Evolutionary conservation across 2,329 filamentous ascomycete species (phyloP).

Genomic region (Pseudocercospora pini-densiflorae): DNA sequence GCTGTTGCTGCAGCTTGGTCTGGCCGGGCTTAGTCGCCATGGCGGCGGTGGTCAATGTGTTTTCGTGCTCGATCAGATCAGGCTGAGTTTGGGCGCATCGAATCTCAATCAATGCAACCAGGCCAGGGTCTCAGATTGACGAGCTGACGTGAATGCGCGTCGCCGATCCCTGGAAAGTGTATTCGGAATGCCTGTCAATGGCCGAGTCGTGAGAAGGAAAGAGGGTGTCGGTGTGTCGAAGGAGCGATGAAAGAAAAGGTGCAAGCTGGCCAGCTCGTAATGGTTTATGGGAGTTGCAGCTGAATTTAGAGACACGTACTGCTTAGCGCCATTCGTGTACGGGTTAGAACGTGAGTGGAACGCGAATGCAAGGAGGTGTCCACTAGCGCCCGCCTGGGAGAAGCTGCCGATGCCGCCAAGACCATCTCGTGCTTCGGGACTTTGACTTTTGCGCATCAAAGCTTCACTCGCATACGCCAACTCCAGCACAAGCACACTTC

Average conservation of each 20-base stretch:
- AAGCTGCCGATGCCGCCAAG: no score
- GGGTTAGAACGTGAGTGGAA: neutral
- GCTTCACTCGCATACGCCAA: neutral
- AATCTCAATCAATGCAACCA: neutral
- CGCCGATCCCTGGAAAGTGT: neutral
- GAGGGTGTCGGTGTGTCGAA: neutral
- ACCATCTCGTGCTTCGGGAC: no score
- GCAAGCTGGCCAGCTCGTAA: neutral
- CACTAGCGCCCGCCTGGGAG: neutral
- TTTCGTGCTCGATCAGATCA: neutral
- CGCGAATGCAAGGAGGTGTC: neutral
- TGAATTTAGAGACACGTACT: constrained; percentile 2
- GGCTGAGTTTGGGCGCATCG: constrained; percentile 1
- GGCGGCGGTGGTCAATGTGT: constrained; percentile 4
- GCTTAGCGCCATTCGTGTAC: neutral
- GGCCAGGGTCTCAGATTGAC: neutral
- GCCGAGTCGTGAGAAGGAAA: constrained; percentile 8
- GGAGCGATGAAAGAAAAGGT: neutral
- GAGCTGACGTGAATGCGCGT: neutral
- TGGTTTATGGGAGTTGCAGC: neutral
- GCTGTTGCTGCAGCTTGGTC: constrained; percentile 21
- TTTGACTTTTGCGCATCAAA: neutral
- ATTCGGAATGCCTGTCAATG: neutral
- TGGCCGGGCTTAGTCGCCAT: constrained; percentile 30
- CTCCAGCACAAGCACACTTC: neutral